These are phyloP conservation scores for Aspergillus awamori DNA, from an alignment of 2,329 filamentous ascomycete species.

Conservation along the genomic window DNA sequence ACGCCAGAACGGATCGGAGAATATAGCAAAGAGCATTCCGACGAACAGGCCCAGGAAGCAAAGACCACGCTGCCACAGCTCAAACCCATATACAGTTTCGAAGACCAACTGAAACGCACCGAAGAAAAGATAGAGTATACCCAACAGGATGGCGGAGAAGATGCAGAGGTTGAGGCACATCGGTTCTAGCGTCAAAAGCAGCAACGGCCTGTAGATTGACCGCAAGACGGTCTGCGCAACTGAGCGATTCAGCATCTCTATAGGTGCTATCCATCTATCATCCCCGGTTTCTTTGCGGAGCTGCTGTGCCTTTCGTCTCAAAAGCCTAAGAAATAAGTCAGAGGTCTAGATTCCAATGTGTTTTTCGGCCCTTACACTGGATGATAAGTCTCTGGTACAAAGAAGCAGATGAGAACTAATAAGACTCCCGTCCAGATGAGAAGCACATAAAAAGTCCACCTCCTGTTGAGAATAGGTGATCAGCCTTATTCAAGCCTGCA, in stretches of 20 bases:
- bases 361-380: constrained; percentile 44
- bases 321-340: constrained; percentile 47
- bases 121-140: constrained; percentile 88
- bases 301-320: constrained; percentile 70
- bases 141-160: constrained; percentile 81
- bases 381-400: constrained; percentile 87
- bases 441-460: constrained; percentile 83
- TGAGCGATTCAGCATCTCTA: constrained; percentile 72
- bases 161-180: constrained; percentile 84
- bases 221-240: constrained; percentile 62
- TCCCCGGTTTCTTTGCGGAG: constrained; percentile 78
- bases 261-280: constrained; percentile 72
- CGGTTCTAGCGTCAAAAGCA: constrained; percentile 77
- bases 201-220: constrained; percentile 68
- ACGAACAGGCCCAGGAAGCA: constrained; percentile 66
- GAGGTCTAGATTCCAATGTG: no score
- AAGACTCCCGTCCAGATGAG: constrained; percentile 77
- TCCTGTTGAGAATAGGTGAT: constrained; percentile 40
- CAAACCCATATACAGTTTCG: constrained; percentile 71
- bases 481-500: constrained; percentile 8
- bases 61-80: constrained; percentile 77
- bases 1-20: constrained; percentile 52
- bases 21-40: constrained; percentile 50
- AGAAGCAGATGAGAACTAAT: constrained; percentile 64
- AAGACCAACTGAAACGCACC: constrained; percentile 86